Percentiles rank a stretch among this genome's conserved stretches.
Conservation (phyloP, 352 stramenopile species). For the Globisporangium splendens region DNA sequence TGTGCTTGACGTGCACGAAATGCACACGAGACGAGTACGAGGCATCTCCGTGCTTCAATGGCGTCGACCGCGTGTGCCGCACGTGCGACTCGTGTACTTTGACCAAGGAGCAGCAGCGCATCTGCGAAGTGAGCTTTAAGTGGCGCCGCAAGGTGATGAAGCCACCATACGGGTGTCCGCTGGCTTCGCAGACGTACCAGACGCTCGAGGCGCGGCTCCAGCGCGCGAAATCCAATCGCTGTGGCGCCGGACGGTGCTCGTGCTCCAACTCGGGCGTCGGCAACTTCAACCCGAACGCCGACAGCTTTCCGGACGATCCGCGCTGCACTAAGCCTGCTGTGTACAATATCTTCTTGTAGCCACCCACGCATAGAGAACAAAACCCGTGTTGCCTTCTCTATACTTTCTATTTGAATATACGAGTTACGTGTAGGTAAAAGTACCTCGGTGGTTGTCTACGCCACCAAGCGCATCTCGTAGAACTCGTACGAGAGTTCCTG, state of each 20-base stretch:
- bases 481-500: slow-evolving; percentile 84
- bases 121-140: slow-evolving; percentile 50
- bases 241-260: slow-evolving; percentile 66
- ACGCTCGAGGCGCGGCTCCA: slow-evolving; percentile 62
- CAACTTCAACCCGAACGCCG: slow-evolving; percentile 71
- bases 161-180: slow-evolving; percentile 65
- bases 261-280: slow-evolving; percentile 61
- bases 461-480: slow-evolving; percentile 70
- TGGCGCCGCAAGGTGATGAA: slow-evolving; percentile 67
- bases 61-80: slow-evolving; percentile 58
- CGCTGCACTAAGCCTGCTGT: slow-evolving; percentile 57
- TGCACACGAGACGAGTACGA: slow-evolving; percentile 77
- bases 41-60: slow-evolving; percentile 44
- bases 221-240: slow-evolving; percentile 63
- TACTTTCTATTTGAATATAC: no score
- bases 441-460: no score
- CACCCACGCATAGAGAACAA: no score
- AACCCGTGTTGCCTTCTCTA: not conserved
- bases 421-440: no score
- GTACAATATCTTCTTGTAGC: slow-evolving; percentile 62
- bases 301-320: slow-evolving; percentile 62
- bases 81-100: slow-evolving; percentile 74
- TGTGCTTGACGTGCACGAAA: slow-evolving; percentile 55
- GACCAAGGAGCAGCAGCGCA: slow-evolving; percentile 46
- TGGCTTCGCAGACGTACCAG: slow-evolving; percentile 43